Base-by-base conservation (phyloP, 805 yeast genomes). In the Komagataella populi region DNA sequence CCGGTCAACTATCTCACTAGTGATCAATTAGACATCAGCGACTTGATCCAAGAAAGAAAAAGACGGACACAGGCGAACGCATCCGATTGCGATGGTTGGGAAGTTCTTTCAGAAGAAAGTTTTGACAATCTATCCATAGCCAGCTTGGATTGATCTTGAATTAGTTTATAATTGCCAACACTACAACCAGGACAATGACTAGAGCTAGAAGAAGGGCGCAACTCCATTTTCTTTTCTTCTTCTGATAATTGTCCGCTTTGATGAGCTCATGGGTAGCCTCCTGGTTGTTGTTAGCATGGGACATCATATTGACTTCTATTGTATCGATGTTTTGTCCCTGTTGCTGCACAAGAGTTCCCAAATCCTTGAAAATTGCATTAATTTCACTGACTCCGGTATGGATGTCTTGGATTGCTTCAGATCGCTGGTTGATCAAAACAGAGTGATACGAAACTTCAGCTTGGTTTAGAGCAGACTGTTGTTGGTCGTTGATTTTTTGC, bases 291-390 rank as follows among this genome's bases (percentile, higher is more conserved):
- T 70, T 74, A 5, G 82, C 78, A 54, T 84, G 70, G 48, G 75
- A 78, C 23, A 81, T 67, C 47, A 90, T 71, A 64, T 88, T 88
- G 55, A 83, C 87, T 61, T 88, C 96, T 16, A 90, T 80, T 0
- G 89, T 79, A 60, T 88, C 95, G 16, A 90, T 74, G 57, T 86
- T 89, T 30, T 77, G 81, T 5, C 96, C 96, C 63, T 90, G 97
- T 63, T 87, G 90, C 50, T 75, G 71, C 2, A 90, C 93, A 58
- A 90, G 68, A 44, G 79, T 75, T 14, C 89, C 88, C 52, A 90
- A 65, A 59, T 89, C 96, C 56, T 81, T 80, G 63, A 88, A 89
- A 3, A 90, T 89, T 7, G 88, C 74, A 63, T 90, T 89, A 46
- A 90, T 87, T 56, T 90, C 96, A 50, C 74, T 77, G 8, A 89